A percentile compares a stretch with the other conserved stretches of the same genome.
phyloP scores from a whole-genome alignment of 495 filamentous ascomycete species.

The Penicillium macrosclerotiorum region DNA sequence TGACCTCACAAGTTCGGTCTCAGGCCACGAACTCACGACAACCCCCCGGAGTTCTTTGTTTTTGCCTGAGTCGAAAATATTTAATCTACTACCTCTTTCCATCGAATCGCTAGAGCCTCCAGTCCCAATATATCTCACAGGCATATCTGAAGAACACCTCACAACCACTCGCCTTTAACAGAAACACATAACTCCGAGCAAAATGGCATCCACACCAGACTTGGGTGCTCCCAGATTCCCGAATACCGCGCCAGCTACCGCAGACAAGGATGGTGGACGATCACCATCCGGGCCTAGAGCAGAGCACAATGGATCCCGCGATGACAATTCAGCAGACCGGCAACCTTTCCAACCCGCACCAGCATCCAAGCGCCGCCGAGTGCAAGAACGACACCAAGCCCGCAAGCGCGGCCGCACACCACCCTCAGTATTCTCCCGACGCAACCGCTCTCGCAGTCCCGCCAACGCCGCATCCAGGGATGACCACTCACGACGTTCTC shows the following conservation, averaged over 20 bases:
- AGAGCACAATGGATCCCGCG: constrained; percentile 19
- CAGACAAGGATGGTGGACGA: constrained; percentile 9
- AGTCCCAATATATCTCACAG: no score
- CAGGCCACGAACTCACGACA: no score
- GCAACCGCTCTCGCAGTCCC: constrained; percentile 35
- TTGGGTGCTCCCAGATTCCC: constrained; percentile 5
- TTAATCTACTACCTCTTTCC: no score
- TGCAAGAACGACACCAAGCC: constrained; percentile 45
- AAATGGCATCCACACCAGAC: constrained; percentile 8
- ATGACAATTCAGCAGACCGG: constrained; percentile 19
- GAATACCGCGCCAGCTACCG: not conserved
- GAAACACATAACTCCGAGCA: not conserved
- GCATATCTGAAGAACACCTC: not conserved
- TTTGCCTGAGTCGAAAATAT: no score
- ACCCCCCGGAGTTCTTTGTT: no score
- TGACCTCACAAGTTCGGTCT: no score
- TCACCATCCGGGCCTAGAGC: constrained; percentile 1
- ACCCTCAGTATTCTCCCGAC: constrained; percentile 43
- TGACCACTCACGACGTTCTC: constrained; percentile 29
- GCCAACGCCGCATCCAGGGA: constrained; percentile 24
- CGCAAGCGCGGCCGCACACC: constrained; percentile 38
- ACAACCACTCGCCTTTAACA: not conserved
- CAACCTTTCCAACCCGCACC: constrained; percentile 20
- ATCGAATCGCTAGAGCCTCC: no score
- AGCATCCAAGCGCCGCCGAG: constrained; percentile 39